Base-by-base conservation (phyloP, 306 rosid species). In the Trifolium subterraneum region DNA sequence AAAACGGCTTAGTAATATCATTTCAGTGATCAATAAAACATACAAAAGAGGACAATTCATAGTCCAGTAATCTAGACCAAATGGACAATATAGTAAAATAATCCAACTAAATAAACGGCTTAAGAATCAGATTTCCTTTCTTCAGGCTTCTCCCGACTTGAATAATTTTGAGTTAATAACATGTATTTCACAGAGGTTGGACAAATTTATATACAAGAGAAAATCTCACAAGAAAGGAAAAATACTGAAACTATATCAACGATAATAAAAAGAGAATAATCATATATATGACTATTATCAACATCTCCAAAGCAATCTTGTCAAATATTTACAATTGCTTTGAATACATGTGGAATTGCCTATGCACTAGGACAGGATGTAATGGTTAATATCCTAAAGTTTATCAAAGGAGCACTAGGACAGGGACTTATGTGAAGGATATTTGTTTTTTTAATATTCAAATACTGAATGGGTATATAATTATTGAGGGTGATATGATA, bases 91-190 rank as follows among this genome's bases (percentile, higher is more conserved):
- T 38, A 25, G 22, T 59, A 61, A 50, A 19, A 58, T 25, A 70
- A 16, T n/a, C 18, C 22, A 70, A 36, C 35, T 22, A 70, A 44
- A 22, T 29, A 68, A 76, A 18, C 14, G 31, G 58, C 44, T 56
- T 16, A 8, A 36, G 69, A 25, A 38, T 76, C 9, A 3, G 64
- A 75, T 67, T 66, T 55, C 50, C 58, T 60, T 29, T 60, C 31
- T 29, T 5, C 41, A 33, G 39, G 65, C 65, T 60, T 60, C 65
- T 60, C 11, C n/a, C 63, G 16, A 11, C 4, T 56, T 56, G 63
- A 56, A 56, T 56, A 56, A 56, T 56, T 56, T 56, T 6, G 3
- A 23, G 35, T 9, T 14, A 19, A 52, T 52, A 52, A 22, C 29
- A 52, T 8, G 5, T 52, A 52, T 52, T 19, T 52, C 60, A 52